Percentiles rank a stretch among this genome's conserved stretches.
Evolutionary conservation across 768 basidiomycete genomes (phyloP).

Genomic region (Xerocomus potaroensis): DNA sequence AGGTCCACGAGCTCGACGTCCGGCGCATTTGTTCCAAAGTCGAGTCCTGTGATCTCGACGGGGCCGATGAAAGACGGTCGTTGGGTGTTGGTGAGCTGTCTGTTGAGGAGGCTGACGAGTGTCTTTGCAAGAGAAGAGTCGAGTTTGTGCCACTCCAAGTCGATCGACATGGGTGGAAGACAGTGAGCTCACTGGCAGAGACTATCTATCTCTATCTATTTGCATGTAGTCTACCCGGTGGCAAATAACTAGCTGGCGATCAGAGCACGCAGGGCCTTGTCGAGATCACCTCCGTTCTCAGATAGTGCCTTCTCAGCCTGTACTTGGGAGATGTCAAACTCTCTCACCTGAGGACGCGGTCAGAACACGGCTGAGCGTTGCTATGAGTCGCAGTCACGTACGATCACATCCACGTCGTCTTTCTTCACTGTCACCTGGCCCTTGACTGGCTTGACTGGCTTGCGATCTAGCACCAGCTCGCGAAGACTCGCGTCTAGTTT

Average conservation of each 20-base stretch:
- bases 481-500: constrained; percentile 39
- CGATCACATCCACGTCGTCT: constrained; percentile 28
- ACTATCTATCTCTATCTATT: no score
- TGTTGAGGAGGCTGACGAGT: constrained; percentile 74
- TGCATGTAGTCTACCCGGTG: background rate
- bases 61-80: constrained; percentile 96
- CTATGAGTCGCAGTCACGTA: constrained; percentile 13
- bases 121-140: constrained; percentile 64
- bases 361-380: constrained; percentile 1
- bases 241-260: constrained; percentile 25
- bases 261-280: constrained; percentile 24
- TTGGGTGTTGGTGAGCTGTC: constrained; percentile 61
- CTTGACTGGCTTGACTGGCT: constrained; percentile 49
- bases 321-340: constrained; percentile 25
- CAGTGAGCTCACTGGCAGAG: no score
- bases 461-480: constrained; percentile 46
- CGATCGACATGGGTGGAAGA: constrained; percentile 71
- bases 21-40: constrained; percentile 80
- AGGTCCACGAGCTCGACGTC: constrained; percentile 89
- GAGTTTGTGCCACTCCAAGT: constrained; percentile 88
- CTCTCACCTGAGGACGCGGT: constrained; percentile 21
- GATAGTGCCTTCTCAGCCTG: constrained; percentile 30
- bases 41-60: constrained; percentile 77
- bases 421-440: constrained; percentile 19
- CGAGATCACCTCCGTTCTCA: constrained; percentile 29